These are phyloP conservation scores for Arabidopsis suecica DNA, from an alignment of 345 rosid genomes.

Conservation along the genomic window DNA sequence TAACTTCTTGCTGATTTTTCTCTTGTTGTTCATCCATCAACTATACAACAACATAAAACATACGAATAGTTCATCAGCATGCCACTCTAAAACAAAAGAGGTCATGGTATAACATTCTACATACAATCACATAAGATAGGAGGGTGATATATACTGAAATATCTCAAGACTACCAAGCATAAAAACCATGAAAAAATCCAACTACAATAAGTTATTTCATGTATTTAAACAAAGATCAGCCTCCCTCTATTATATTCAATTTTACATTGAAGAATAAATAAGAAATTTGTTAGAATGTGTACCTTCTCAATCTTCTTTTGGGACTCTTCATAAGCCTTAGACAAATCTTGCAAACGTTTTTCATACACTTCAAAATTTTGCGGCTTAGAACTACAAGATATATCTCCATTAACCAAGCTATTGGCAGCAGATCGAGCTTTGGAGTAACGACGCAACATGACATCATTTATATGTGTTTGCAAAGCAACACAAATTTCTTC, in stretches of 20 bases:
- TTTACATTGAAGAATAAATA: slow-evolving; percentile 18
- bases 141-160: slow-evolving; percentile 7
- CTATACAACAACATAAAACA: slow-evolving; percentile 49
- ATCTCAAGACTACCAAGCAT: slow-evolving; percentile 4
- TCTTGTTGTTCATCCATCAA: slow-evolving; percentile 72
- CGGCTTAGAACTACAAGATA: slow-evolving; percentile 62
- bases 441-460: slow-evolving; percentile 97
- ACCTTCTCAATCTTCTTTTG: slow-evolving; percentile 72
- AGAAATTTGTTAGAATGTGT: slow-evolving; percentile 29
- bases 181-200: background rate
- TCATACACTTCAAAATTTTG: slow-evolving; percentile 67
- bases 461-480: slow-evolving; percentile 98
- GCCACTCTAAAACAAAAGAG: slow-evolving; percentile 19
- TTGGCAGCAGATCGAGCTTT: slow-evolving; percentile 77
- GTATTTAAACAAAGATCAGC: slow-evolving; percentile 12
- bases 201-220: slow-evolving; percentile 2
- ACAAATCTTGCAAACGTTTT: slow-evolving; percentile 79
- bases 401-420: slow-evolving; percentile 74
- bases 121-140: slow-evolving; percentile 15
- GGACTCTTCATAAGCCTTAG: slow-evolving; percentile 76
- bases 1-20: slow-evolving; percentile 62
- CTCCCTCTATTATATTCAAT: slow-evolving; percentile 15
- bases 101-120: slow-evolving; percentile 14
- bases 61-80: slow-evolving; percentile 23
- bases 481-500: slow-evolving; percentile 99